Percentiles rank a stretch among this genome's conserved stretches.
phyloP scores from a whole-genome alignment of 2,329 filamentous ascomycete genomes.

The Fusarium pilosicola region DNA sequence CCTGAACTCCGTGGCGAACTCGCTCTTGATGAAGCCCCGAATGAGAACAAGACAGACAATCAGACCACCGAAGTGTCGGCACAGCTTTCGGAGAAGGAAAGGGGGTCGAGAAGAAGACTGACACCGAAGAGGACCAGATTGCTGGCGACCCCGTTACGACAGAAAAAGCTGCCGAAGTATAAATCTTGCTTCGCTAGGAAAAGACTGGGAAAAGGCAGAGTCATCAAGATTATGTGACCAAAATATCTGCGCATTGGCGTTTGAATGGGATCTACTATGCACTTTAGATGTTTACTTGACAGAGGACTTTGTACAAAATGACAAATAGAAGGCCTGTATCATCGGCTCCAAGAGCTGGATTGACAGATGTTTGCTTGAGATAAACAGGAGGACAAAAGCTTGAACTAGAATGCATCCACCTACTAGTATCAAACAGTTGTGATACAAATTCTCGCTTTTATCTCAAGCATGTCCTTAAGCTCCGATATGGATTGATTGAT shows the following conservation, averaged over 20 bases:
- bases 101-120: constrained; percentile 5
- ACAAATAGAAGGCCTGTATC: constrained; percentile 16
- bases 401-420: background rate
- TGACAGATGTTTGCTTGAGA: background rate
- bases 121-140: constrained; percentile 5
- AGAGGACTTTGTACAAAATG: constrained; percentile 8
- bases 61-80: background rate
- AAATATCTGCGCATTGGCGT: constrained; percentile 3
- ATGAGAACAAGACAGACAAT: constrained; percentile 7
- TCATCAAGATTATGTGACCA: background rate
- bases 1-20: constrained; percentile 69
- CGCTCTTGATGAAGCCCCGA: constrained; percentile 57
- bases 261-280: constrained; percentile 8
- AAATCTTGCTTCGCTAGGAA: background rate
- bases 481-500: no score
- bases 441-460: background rate
- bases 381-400: background rate
- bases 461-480: background rate
- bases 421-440: background rate
- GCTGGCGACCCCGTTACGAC: background rate
- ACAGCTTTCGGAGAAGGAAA: background rate
- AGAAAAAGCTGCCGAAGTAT: constrained; percentile 4
- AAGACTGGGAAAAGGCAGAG: background rate
- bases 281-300: constrained; percentile 5
- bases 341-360: background rate